A percentile compares a stretch with the other conserved stretches of the same genome.
Evolutionary conservation across 2,329 filamentous ascomycete genomes (phyloP).

Genomic region (Camillea tinctor): DNA sequence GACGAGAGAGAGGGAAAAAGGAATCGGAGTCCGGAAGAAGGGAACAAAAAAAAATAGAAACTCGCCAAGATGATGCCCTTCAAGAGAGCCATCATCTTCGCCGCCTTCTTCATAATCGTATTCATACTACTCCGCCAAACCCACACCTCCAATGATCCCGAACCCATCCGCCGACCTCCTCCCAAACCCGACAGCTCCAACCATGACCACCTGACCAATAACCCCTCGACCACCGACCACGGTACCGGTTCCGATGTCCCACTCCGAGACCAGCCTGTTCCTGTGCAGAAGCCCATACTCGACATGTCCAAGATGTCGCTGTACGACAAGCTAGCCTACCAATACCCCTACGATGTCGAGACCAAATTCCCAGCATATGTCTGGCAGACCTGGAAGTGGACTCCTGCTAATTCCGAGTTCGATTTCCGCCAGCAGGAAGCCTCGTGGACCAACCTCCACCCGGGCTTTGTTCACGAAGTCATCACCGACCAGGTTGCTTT

Average conservation of each 20-base stretch:
- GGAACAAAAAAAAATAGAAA: background rate
- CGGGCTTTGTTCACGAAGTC: constrained; percentile 92
- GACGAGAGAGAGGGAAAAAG: background rate
- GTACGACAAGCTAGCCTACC: constrained; percentile 81
- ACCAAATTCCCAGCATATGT: constrained; percentile 94
- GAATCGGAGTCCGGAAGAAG: too few species aligned
- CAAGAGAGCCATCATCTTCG: constrained; percentile 33
- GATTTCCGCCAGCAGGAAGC: constrained; percentile 80
- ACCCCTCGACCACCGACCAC: constrained; percentile 22
- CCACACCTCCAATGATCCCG: constrained; percentile 28
- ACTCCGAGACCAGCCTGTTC: constrained; percentile 33
- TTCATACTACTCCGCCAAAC: constrained; percentile 35
- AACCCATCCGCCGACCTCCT: constrained; percentile 25
- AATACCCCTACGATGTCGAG: constrained; percentile 89
- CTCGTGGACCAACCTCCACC: constrained; percentile 84
- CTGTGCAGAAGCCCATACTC: constrained; percentile 61
- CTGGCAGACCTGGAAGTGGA: constrained; percentile 98
- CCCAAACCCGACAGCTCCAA: constrained; percentile 23
- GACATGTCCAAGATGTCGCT: constrained; percentile 72
- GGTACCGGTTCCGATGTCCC: constrained; percentile 7
- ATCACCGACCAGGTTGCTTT: constrained; percentile 87
- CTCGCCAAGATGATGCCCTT: constrained; percentile 33
- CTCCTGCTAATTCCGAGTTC: constrained; percentile 75
- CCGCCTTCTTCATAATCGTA: constrained; percentile 33
- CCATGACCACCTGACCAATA: constrained; percentile 14